phyloP scores from a whole-genome alignment of 768 basidiomycete species.

The Dendrothele bispora region DNA sequence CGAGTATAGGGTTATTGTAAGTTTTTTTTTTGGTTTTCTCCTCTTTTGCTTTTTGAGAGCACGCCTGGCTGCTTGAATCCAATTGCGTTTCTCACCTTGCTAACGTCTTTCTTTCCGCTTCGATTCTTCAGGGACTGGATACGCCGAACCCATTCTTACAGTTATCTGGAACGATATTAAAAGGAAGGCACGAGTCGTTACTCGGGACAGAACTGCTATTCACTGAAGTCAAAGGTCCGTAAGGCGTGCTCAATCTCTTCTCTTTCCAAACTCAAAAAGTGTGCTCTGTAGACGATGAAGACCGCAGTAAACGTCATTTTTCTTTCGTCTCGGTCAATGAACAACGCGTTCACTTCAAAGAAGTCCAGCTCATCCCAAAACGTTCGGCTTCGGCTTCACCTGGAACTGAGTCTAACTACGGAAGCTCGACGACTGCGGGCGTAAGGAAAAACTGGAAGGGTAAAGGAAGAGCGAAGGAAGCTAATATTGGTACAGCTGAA shows the following conservation, averaged over 20 bases:
- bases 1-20: conserved; percentile 72
- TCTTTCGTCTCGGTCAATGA: conserved; percentile 61
- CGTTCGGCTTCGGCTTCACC: neutral
- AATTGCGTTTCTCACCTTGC: neutral
- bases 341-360: conserved; percentile 63
- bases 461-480: neutral
- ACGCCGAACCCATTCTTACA: conserved; percentile 78
- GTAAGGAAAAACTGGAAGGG: neutral
- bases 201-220: conserved; percentile 80
- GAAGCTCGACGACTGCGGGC: neutral
- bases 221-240: conserved; percentile 61
- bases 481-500: neutral
- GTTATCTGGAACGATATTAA: conserved; percentile 71
- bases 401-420: neutral
- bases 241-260: neutral
- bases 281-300: conserved; percentile 37
- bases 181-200: conserved; percentile 65
- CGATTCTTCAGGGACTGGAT: conserved; percentile 60
- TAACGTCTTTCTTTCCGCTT: neutral
- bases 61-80: neutral
- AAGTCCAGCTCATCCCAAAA: conserved; percentile 22
- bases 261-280: neutral
- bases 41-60: neutral
- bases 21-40: conserved; percentile 23
- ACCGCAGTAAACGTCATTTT: conserved; percentile 51